A percentile compares a stretch with the other conserved stretches of the same genome.
Conservation (phyloP, 1,284 basidiomycete genomes). For the Mycosarcoma maydis region DNA sequence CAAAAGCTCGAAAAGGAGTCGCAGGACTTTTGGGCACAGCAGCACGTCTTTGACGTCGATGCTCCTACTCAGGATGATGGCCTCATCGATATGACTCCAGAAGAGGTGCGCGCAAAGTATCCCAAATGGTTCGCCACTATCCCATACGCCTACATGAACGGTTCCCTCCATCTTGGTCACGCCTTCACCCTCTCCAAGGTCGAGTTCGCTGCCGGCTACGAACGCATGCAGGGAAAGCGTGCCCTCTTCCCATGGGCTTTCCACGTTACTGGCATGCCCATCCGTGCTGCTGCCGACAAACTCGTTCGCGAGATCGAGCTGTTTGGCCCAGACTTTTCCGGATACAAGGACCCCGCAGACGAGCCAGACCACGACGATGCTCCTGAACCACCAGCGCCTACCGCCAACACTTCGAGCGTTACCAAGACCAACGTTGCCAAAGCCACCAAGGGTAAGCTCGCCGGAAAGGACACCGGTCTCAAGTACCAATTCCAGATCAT, state of each 20-base stretch:
- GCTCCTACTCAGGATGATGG: slow-evolving; percentile 72
- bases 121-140: slow-evolving; percentile 98
- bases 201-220: slow-evolving; percentile 94
- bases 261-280: slow-evolving; percentile 98
- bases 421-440: slow-evolving; percentile 70
- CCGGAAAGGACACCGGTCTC: slow-evolving; percentile 90
- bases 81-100: slow-evolving; percentile 55
- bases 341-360: slow-evolving; percentile 70
- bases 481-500: slow-evolving; percentile 99
- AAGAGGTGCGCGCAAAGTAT: slow-evolving; percentile 72
- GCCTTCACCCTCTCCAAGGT: slow-evolving; percentile 99
- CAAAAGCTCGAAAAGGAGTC: slow-evolving; percentile 83
- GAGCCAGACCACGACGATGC: slow-evolving; percentile 69
- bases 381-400: slow-evolving; percentile 38
- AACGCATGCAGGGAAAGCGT: slow-evolving; percentile 93
- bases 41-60: slow-evolving; percentile 79
- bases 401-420: slow-evolving; percentile 46
- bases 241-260: slow-evolving; percentile 92
- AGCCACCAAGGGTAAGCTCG: slow-evolving; percentile 94
- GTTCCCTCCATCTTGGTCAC: slow-evolving; percentile 94
- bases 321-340: slow-evolving; percentile 89
- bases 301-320: slow-evolving; percentile 96
- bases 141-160: slow-evolving; percentile 92
- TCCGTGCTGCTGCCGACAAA: slow-evolving; percentile 97
- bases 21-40: slow-evolving; percentile 79